Conservation (phyloP, 202 grass and related monocot species). For the Elaeis oleifera region DNA sequence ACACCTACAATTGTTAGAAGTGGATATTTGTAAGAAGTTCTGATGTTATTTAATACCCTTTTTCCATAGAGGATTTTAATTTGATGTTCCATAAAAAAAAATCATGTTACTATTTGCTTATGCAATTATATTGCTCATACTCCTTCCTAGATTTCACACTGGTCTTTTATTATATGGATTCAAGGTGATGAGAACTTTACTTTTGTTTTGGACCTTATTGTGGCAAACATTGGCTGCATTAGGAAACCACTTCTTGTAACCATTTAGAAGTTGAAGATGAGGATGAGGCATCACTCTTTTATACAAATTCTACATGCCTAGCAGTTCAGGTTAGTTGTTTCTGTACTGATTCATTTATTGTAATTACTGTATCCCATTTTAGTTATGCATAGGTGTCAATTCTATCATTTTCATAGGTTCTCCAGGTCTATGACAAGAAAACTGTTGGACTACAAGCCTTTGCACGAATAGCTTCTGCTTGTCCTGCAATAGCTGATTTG, state of each 20-base stretch:
- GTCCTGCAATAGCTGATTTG: constrained; percentile 63
- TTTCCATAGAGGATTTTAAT: constrained; percentile 2
- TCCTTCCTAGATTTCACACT: neutral
- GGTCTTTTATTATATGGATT: too few species aligned
- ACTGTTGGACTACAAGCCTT: constrained; percentile 79
- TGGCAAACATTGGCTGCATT: neutral
- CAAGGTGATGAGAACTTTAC: neutral
- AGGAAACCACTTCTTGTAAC: constrained; percentile 29
- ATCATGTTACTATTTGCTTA: neutral
- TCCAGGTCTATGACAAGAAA: constrained; percentile 61
- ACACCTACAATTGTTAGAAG: constrained; percentile 6
- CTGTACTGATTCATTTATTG: neutral
- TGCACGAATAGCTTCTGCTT: constrained; percentile 63
- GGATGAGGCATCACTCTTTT: constrained; percentile 67
- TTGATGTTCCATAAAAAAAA: neutral
- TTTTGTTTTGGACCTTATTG: neutral
- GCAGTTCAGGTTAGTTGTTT: constrained; percentile 70
- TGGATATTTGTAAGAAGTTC: constrained; percentile 12
- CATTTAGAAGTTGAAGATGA: constrained; percentile 54
- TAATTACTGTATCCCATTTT: neutral
- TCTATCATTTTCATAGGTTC: constrained; percentile 18
- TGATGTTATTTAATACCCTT: neutral
- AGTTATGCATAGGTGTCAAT: neutral
- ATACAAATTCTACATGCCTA: constrained; percentile 63
- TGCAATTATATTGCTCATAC: constrained; percentile 2